Base-by-base conservation (phyloP, 2,329 filamentous ascomycete genomes). In the Chaetothyriales sp. region DNA sequence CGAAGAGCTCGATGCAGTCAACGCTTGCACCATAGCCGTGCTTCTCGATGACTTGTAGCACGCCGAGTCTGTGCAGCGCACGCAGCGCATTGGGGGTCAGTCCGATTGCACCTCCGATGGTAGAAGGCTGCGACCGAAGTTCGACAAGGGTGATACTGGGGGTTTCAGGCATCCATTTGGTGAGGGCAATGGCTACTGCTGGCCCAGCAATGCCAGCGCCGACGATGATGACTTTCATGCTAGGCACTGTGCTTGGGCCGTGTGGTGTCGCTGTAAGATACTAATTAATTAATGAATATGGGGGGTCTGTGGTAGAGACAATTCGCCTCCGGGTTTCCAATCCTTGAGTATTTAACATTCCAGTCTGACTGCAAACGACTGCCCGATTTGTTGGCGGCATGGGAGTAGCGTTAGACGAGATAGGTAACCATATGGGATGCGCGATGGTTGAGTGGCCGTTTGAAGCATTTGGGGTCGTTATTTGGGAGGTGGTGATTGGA, bases 51-150 rank as follows among this genome's bases (percentile, higher is more conserved):
- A 65, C 1, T 67, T 47, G 56, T 76, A 77, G 2, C 77, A 65
- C 64, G 0, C 68, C 72, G 0, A 81, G 63, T 0, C 60, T 61
- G 54, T 80, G 73, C 0, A 82, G 68, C 33, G 80, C 67, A 3
- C 70, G 69, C 1, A 82, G 69, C 0, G 77, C 75, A 50, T 81
- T 81, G 2, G 78, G 77, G 0, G 77, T 78, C 5, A 81, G 70
- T 71, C 79, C 77, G 19, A 81, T 66, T 1, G 75, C 77, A 2
- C 78, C 78, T 9, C 64, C 65, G n/a, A 66, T 57, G 18, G 62
- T 64, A 8, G 58, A 63, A 25, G 63, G 60, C 29, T 62, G 55
- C 6, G 57, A 4, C 9, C 64, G 64, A 10, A 62, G 45, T 55
- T 67, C 65, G 48, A 65, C 61, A 29, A 66, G 43, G 22, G 58